Conservation (phyloP, 2,329 filamentous ascomycete genomes). For the Fusarium hainanense region DNA sequence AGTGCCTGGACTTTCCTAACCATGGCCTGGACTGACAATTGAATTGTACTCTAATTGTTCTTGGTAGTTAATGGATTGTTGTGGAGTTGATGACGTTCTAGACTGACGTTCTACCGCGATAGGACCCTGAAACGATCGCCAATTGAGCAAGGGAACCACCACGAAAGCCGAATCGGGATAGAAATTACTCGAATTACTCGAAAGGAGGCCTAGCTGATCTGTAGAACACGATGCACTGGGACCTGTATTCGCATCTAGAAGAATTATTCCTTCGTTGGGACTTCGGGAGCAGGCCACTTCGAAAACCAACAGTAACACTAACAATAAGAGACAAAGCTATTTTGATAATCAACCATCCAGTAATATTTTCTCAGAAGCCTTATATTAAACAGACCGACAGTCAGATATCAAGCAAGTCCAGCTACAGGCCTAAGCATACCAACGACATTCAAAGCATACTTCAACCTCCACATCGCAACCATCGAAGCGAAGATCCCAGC, state of each 20-base stretch:
- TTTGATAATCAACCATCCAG: too few species aligned
- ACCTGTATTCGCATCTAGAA: too few species aligned
- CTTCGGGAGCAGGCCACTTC: too few species aligned
- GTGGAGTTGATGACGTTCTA: neutral
- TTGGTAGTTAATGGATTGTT: neutral
- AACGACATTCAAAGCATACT: neutral
- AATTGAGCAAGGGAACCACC: rapidly evolving
- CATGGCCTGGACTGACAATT: neutral
- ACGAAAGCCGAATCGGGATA: neutral
- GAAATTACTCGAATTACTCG: too few species aligned
- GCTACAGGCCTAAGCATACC: slow-evolving; percentile 8
- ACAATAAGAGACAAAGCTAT: too few species aligned
- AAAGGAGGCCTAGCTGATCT: too few species aligned
- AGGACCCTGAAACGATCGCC: too few species aligned
- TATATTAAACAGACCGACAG: too few species aligned
- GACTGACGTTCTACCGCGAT: neutral
- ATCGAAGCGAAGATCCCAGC: slow-evolving; percentile 20
- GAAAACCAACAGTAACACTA: too few species aligned
- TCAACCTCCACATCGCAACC: slow-evolving; percentile 25
- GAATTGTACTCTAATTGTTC: neutral
- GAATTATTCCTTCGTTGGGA: too few species aligned
- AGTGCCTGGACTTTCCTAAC: neutral
- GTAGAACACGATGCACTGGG: too few species aligned
- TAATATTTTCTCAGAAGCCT: too few species aligned
- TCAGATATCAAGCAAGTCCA: neutral